phyloP scores from a whole-genome alignment of 176 grass and related monocot genomes.

The Oryza longistaminata region DNA sequence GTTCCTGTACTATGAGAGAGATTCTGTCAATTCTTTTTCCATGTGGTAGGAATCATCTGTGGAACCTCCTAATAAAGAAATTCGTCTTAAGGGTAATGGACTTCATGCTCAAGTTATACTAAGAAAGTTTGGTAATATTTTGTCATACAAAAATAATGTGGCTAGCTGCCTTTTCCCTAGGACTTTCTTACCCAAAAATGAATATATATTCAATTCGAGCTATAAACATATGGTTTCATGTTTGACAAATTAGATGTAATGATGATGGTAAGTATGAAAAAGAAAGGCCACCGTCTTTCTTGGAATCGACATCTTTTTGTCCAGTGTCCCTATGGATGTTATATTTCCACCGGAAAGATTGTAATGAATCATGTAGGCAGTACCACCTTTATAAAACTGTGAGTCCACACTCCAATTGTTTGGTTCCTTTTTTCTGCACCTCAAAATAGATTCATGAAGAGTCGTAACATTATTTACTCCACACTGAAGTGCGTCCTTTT shows the following conservation, averaged over 20 bases:
- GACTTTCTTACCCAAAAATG: too few species aligned
- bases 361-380: conserved; percentile 2
- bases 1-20: background rate
- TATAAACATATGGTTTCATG: background rate
- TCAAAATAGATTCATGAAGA: background rate
- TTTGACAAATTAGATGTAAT: background rate
- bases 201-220: background rate
- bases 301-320: background rate
- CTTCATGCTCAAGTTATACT: background rate
- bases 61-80: background rate
- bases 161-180: background rate
- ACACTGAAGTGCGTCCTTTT: background rate
- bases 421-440: background rate
- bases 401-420: background rate
- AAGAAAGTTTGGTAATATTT: background rate
- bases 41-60: background rate
- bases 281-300: background rate
- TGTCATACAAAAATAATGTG: background rate
- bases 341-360: background rate
- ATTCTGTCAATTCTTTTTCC: background rate
- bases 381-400: background rate
- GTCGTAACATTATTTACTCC: background rate
- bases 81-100: background rate
- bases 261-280: conserved; percentile 11
- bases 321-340: background rate